These are phyloP conservation scores for Aspergillus nomiae DNA, from an alignment of 2,329 filamentous ascomycete genomes.

Conservation along the genomic window DNA sequence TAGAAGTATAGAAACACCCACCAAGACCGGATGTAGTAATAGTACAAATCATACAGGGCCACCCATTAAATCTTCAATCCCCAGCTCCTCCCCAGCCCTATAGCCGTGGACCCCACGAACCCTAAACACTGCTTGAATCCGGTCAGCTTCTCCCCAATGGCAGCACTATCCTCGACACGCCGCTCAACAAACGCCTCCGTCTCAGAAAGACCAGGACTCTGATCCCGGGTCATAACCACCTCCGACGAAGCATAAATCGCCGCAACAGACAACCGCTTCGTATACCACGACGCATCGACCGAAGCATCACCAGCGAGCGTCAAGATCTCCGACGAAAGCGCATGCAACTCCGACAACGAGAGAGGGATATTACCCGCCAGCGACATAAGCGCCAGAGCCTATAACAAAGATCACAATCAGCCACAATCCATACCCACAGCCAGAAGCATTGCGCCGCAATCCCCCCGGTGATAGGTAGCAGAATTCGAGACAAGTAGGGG, in stretches of 20 bases:
- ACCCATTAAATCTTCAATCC: constrained; percentile 71
- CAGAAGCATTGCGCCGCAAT: neutral
- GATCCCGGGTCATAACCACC: constrained; percentile 92
- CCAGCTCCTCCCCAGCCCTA: constrained; percentile 87
- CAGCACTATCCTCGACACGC: constrained; percentile 69
- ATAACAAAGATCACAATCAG: neutral
- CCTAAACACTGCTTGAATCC: constrained; percentile 75
- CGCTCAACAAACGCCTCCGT: constrained; percentile 80
- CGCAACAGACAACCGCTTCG: constrained; percentile 64
- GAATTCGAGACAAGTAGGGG: constrained; percentile 8
- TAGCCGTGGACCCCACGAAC: constrained; percentile 73
- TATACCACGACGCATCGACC: constrained; percentile 89
- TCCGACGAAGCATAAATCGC: constrained; percentile 77
- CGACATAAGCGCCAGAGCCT: constrained; percentile 90
- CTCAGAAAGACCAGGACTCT: constrained; percentile 69
- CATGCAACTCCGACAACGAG: constrained; percentile 76
- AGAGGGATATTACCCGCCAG: constrained; percentile 75
- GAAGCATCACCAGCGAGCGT: constrained; percentile 79
- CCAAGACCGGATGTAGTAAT: neutral
- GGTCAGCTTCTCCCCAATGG: constrained; percentile 62
- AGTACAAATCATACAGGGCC: constrained; percentile 7
- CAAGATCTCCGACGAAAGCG: constrained; percentile 89
- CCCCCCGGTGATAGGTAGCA: neutral
- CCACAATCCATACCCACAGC: neutral
- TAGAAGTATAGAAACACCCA: constrained; percentile 7